Percentiles rank a stretch among this genome's conserved stretches.
phyloP scores from a whole-genome alignment of 2,329 filamentous ascomycete species.

The Neofusicoccum cordaticola region DNA sequence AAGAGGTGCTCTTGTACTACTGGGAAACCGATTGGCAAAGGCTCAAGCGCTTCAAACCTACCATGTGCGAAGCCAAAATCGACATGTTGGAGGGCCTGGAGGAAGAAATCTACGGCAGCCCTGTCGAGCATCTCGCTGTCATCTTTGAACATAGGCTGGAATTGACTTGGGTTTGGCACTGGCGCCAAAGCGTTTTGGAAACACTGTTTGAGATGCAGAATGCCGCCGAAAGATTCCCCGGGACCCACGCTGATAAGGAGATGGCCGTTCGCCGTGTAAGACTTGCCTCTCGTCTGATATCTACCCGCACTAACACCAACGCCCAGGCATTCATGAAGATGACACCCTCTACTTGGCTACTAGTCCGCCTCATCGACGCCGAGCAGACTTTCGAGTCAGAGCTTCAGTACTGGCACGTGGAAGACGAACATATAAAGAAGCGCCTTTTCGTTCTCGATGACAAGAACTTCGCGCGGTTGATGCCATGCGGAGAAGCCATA shows the following conservation, averaged over 20 bases:
- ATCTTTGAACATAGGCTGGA: neutral
- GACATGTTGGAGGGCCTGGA: neutral
- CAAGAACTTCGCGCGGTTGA: neutral
- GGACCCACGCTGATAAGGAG: neutral
- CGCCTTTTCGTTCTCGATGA: neutral
- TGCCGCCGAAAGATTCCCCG: neutral
- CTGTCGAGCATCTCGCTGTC: neutral
- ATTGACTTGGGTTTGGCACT: neutral
- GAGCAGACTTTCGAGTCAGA: neutral
- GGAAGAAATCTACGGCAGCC: neutral
- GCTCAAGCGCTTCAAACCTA: neutral
- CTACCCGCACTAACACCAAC: neutral
- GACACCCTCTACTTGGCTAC: neutral
- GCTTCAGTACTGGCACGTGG: neutral
- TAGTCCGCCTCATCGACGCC: neutral
- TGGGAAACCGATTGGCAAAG: neutral
- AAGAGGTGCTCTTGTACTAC: neutral
- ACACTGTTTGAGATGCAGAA: neutral
- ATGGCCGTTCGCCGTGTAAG: neutral
- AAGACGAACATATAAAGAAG: neutral
- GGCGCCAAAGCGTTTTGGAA: neutral
- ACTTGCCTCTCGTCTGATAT: neutral
- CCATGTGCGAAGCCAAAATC: neutral
- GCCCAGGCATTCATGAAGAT: neutral
- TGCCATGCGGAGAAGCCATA: neutral